A percentile compares a stretch with the other conserved stretches of the same genome.
phyloP scores from a whole-genome alignment of 129 eudicot species.

The Flaveria ramosissima region DNA sequence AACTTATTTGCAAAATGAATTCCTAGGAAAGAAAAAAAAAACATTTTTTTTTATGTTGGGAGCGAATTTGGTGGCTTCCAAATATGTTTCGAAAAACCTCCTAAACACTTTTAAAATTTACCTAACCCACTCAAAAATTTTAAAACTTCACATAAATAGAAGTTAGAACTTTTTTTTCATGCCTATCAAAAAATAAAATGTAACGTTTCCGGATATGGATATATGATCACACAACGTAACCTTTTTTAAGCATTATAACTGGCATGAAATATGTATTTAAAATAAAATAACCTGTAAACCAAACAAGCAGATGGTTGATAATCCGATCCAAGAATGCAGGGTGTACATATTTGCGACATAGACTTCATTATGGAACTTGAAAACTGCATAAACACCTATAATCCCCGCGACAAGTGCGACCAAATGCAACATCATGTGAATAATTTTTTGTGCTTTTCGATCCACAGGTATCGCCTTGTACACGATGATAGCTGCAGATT shows the following conservation, averaged over 20 bases:
- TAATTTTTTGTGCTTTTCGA: constrained; percentile 43
- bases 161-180: background rate
- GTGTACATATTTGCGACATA: constrained; percentile 52
- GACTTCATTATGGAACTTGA: constrained; percentile 62
- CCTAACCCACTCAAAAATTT: too few species aligned
- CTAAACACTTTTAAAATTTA: too few species aligned
- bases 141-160: background rate
- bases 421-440: constrained; percentile 56
- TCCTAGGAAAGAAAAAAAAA: too few species aligned
- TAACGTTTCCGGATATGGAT: background rate
- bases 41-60: too few species aligned
- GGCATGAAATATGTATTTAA: background rate
- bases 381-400: constrained; percentile 60
- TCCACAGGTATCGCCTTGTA: constrained; percentile 54
- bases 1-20: too few species aligned
- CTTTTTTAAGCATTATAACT: background rate
- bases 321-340: constrained; percentile 85
- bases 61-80: too few species aligned
- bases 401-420: constrained; percentile 61
- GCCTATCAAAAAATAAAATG: background rate
- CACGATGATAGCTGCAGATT: constrained; percentile 52
- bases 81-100: too few species aligned
- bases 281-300: constrained; percentile 51
- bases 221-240: background rate
- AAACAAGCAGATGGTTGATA: constrained; percentile 61